Evolutionary conservation across 768 basidiomycete species (phyloP).

Genomic region (Xerocomellus dryophilus): DNA sequence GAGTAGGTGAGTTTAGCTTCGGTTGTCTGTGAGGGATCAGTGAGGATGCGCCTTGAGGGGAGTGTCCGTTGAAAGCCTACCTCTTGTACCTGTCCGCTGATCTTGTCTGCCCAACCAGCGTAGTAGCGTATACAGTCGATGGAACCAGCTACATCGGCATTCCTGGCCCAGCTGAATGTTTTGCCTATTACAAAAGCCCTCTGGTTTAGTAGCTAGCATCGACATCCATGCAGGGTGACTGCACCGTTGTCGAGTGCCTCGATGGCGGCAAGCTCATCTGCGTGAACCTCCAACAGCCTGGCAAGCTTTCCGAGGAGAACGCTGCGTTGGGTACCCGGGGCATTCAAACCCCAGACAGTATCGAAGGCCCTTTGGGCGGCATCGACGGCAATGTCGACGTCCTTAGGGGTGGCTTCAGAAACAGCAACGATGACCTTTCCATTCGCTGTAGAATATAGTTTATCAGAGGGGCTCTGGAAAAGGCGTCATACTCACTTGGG

Average conservation of each 20-base stretch:
- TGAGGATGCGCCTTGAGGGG: not conserved
- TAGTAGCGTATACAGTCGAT: constrained; percentile 64
- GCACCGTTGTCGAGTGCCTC: constrained; percentile 69
- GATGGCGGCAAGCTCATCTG: constrained; percentile 65
- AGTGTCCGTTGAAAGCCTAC: not conserved
- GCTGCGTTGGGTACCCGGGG: constrained; percentile 50
- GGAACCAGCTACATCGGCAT: constrained; percentile 42
- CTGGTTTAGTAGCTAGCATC: not conserved
- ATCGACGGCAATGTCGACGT: constrained; percentile 74
- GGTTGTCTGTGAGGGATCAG: constrained; percentile 22
- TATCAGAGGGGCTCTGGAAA: not conserved
- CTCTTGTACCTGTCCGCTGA: constrained; percentile 73
- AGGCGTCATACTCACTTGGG: constrained; percentile 37
- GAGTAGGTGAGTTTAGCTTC: constrained; percentile 20
- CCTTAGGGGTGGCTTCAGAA: constrained; percentile 55
- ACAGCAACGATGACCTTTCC: constrained; percentile 61
- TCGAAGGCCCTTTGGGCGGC: constrained; percentile 62
- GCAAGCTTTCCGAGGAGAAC: constrained; percentile 62
- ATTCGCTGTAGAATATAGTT: constrained; percentile 40
- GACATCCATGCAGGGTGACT: not conserved
- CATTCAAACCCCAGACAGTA: constrained; percentile 65
- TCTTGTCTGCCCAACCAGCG: constrained; percentile 89
- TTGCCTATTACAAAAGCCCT: constrained; percentile 41
- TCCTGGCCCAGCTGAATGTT: constrained; percentile 47
- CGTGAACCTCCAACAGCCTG: constrained; percentile 57